Evolutionary conservation across 495 filamentous ascomycete species (phyloP).

Genomic region (Xylaria cubensis): DNA sequence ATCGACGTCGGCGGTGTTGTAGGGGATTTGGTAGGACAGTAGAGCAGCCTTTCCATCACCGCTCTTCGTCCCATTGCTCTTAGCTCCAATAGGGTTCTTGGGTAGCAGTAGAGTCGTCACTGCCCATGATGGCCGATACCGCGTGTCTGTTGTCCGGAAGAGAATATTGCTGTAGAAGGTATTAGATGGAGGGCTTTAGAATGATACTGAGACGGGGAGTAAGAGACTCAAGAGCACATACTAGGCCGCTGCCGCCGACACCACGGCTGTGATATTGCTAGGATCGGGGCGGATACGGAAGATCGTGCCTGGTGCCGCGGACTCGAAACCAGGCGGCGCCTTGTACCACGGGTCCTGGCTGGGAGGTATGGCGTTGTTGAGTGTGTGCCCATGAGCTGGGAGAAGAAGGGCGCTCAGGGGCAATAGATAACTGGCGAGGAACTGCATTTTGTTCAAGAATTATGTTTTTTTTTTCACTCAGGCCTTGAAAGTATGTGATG

Average conservation of each 20-base stretch:
- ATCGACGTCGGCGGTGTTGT: slow-evolving; percentile 48
- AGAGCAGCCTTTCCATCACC: slow-evolving; percentile 34
- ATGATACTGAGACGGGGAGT: background rate
- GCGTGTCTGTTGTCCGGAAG: slow-evolving; percentile 6
- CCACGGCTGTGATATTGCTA: background rate
- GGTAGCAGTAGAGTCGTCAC: slow-evolving; percentile 37
- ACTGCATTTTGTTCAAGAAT: background rate
- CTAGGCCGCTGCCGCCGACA: background rate
- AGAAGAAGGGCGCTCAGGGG: background rate
- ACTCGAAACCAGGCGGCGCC: slow-evolving; percentile 48
- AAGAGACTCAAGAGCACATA: background rate
- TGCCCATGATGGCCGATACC: background rate
- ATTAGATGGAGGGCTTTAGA: background rate
- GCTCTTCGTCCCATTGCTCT: background rate
- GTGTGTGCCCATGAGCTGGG: background rate
- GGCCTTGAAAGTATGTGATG: background rate
- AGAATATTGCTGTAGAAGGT: background rate
- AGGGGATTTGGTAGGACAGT: slow-evolving; percentile 54
- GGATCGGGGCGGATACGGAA: slow-evolving; percentile 41
- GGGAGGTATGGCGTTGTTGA: slow-evolving; percentile 34
- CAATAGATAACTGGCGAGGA: background rate
- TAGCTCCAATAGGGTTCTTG: background rate
- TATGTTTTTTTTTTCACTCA: background rate
- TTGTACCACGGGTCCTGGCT: slow-evolving; percentile 57
- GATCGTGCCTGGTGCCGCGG: slow-evolving; percentile 47